phyloP scores from a whole-genome alignment of 192 early-diverging fungal species.

The Backusella psychrophila region DNA sequence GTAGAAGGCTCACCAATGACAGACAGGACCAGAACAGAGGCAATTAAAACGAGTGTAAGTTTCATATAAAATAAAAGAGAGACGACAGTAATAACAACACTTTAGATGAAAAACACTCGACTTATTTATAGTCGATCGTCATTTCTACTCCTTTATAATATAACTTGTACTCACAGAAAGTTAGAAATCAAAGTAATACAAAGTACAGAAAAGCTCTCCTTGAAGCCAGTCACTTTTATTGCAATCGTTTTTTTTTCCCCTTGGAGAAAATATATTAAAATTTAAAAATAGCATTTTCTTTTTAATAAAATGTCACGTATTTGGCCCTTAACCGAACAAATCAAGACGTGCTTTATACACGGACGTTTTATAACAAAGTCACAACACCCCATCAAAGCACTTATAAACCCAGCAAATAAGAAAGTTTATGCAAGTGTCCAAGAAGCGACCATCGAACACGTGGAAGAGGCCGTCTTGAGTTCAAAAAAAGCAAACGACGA shows the following conservation, averaged over 20 bases:
- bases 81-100: background rate
- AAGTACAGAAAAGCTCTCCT: background rate
- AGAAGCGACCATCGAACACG: conserved; percentile 14
- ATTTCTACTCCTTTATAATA: background rate
- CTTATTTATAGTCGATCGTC: background rate
- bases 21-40: background rate
- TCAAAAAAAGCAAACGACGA: background rate
- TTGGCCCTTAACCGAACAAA: conserved; percentile 5
- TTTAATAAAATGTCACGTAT: conserved; percentile 4
- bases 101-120: background rate
- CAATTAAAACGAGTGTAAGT: background rate
- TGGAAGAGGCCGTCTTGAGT: background rate
- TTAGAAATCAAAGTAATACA: background rate
- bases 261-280: background rate
- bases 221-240: background rate
- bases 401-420: background rate
- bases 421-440: background rate
- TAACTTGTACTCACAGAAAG: background rate
- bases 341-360: conserved; percentile 3
- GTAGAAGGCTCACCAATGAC: background rate
- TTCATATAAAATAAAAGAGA: background rate
- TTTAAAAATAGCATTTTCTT: background rate
- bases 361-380: background rate
- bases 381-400: background rate
- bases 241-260: background rate